Base-by-base conservation (phyloP, 2,329 filamentous ascomycete genomes). In the Exophiala sideris region DNA sequence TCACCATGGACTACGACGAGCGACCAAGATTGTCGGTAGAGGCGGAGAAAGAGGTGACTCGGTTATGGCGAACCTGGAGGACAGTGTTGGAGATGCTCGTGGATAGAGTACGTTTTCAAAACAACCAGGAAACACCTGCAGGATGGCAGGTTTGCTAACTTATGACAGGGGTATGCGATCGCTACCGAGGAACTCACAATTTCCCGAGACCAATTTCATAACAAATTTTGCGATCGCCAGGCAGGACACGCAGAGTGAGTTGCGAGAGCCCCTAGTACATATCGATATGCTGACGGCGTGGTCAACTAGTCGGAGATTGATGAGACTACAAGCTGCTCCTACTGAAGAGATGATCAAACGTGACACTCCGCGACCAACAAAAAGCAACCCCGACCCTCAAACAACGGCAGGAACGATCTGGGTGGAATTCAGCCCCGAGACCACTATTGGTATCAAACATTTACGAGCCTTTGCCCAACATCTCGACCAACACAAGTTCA, bases 71-170 rank as follows among this genome's bases (percentile, higher is more conserved):
- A 72, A 90, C 91, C 65, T 95, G 89, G 84, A 85, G 85, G 73
- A 99, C 94, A 7, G 85, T 91, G 45, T 90, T 95, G 73, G 89
- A 99, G 79, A 95, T 99, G 92, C 87, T 94, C 65, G 79, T 82
- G 58, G 94, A 97, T 72, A 79, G 92, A 71, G 91, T 96, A 82
- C 66, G 87, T 18, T 16, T 44, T 16, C 16, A 24, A 35, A 21
- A 8, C 10, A 45, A 20, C 52, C 29, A 14, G n/a, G 5, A 24
- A 20, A 18, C 16, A 35, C 21, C 48, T 39, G 32, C 16, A 14
- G 29, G 18, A 8, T 21, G 39, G 11, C 41, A 48, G 12, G 24
- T 12, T 18, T 42, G 39, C 44, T 58, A 34, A 58, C 45, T n/a
- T 24, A 18, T 64, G 49, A 47, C 71, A 96, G 91, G 94, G 95